Evolutionary conservation across 768 basidiomycete species (phyloP).

Genomic region (Phanerochaete carnosa): DNA sequence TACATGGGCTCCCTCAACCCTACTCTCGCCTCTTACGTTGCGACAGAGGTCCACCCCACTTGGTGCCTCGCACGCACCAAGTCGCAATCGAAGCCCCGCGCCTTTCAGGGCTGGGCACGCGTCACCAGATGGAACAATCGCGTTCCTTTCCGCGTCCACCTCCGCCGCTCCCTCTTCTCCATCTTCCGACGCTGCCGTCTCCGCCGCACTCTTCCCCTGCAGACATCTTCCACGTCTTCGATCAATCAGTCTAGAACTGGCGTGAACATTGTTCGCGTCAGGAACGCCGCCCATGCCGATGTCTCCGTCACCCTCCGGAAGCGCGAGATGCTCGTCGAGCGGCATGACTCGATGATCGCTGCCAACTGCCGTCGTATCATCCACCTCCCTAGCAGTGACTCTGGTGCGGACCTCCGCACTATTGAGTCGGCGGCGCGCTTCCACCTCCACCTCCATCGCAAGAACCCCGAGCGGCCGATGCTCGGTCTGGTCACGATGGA

Average conservation of each 20-base stretch:
- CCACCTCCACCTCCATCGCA: slow-evolving; percentile 53
- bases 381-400: slow-evolving; percentile 34
- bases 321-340: slow-evolving; percentile 39
- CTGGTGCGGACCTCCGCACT: slow-evolving; percentile 32
- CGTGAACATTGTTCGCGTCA: slow-evolving; percentile 45
- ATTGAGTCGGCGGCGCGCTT: slow-evolving; percentile 58
- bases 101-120: slow-evolving; percentile 50
- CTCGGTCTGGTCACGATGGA: slow-evolving; percentile 49
- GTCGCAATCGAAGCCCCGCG: slow-evolving; percentile 28
- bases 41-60: slow-evolving; percentile 51
- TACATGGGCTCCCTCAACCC: slow-evolving; percentile 56
- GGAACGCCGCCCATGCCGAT: slow-evolving; percentile 42
- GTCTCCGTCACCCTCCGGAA: slow-evolving; percentile 45
- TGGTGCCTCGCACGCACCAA: slow-evolving; percentile 52
- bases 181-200: slow-evolving; percentile 44
- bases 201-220: slow-evolving; percentile 33
- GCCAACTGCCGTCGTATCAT: slow-evolving; percentile 34
- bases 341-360: slow-evolving; percentile 40
- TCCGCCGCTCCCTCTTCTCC: slow-evolving; percentile 45
- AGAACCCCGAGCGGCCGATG: slow-evolving; percentile 45
- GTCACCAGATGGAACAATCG: slow-evolving; percentile 53
- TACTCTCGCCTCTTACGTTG: slow-evolving; percentile 45
- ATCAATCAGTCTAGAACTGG: slow-evolving; percentile 27
- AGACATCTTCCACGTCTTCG: slow-evolving; percentile 22
- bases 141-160: slow-evolving; percentile 50